A percentile compares a stretch with the other conserved stretches of the same genome.
phyloP scores from a whole-genome alignment of 2,329 filamentous ascomycete genomes.

The Aureobasidium sp. region DNA sequence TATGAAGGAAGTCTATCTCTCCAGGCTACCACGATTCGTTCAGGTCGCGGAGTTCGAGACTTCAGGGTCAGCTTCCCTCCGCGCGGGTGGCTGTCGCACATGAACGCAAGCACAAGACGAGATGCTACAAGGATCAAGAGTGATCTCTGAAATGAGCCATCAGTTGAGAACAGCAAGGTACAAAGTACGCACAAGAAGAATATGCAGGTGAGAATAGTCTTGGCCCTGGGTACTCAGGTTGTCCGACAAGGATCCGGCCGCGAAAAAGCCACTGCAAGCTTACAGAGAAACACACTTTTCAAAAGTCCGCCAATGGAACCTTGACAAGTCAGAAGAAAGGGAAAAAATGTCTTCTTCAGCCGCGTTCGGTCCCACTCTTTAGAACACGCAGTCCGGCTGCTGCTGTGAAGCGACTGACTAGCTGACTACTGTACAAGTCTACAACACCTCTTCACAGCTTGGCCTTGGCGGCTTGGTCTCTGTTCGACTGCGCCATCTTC shows the following conservation, averaged over 20 bases:
- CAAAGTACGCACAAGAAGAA: neutral
- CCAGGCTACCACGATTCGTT: neutral
- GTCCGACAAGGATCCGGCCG: neutral
- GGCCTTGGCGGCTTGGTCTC: constrained; percentile 27
- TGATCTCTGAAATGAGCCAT: neutral
- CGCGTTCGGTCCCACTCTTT: neutral
- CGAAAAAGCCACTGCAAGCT: neutral
- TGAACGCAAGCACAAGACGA: neutral
- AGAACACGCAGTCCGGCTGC: neutral
- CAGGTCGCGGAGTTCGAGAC: neutral
- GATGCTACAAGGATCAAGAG: neutral
- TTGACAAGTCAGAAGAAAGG: neutral
- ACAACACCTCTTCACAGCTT: neutral
- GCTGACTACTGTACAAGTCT: neutral
- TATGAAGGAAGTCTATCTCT: neutral
- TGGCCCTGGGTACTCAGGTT: neutral
- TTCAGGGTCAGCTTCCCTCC: neutral
- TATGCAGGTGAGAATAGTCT: neutral
- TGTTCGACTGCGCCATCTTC: constrained; percentile 50
- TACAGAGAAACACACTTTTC: neutral
- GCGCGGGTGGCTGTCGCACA: neutral
- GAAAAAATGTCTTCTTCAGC: neutral
- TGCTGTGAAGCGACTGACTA: neutral
- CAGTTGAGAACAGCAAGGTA: neutral
- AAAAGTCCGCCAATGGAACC: constrained; percentile 8